phyloP scores from a whole-genome alignment of 1,284 basidiomycete species.

The Cystobasidium pallidum region DNA sequence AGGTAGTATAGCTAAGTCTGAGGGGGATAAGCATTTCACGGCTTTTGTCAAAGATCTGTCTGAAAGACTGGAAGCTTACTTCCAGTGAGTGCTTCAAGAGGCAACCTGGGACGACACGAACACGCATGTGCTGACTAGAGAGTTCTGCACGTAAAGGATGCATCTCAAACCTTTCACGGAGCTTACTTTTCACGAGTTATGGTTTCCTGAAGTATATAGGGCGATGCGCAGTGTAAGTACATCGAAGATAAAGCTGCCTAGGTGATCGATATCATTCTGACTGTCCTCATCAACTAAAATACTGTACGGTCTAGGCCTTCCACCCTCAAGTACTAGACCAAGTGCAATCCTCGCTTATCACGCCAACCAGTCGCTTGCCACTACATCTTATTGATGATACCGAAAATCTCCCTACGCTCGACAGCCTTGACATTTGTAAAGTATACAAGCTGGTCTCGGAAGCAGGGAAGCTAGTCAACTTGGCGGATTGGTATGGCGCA shows the following conservation, averaged over 20 bases:
- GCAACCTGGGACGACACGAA: not conserved
- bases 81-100: constrained; percentile 4
- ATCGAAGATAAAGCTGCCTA: not conserved
- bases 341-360: constrained; percentile 16
- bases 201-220: constrained; percentile 34
- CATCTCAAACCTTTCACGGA: constrained; percentile 24
- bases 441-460: constrained; percentile 46
- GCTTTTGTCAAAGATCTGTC: constrained; percentile 21
- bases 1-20: constrained; percentile 31
- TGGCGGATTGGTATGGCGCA: constrained; percentile 52
- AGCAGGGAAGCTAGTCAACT: constrained; percentile 50
- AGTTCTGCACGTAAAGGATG: not conserved
- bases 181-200: constrained; percentile 40
- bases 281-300: not conserved
- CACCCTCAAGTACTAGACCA: constrained; percentile 32
- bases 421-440: constrained; percentile 24
- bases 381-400: constrained; percentile 32
- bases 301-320: constrained; percentile 1
- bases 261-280: not conserved
- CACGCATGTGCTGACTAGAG: not conserved
- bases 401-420: not conserved
- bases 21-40: constrained; percentile 35
- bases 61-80: constrained; percentile 2
- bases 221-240: constrained; percentile 27
- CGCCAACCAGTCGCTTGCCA: constrained; percentile 30